Evolutionary conservation across 2,329 filamentous ascomycete species (phyloP).

Genomic region (Microcyclospora tardicrescens): DNA sequence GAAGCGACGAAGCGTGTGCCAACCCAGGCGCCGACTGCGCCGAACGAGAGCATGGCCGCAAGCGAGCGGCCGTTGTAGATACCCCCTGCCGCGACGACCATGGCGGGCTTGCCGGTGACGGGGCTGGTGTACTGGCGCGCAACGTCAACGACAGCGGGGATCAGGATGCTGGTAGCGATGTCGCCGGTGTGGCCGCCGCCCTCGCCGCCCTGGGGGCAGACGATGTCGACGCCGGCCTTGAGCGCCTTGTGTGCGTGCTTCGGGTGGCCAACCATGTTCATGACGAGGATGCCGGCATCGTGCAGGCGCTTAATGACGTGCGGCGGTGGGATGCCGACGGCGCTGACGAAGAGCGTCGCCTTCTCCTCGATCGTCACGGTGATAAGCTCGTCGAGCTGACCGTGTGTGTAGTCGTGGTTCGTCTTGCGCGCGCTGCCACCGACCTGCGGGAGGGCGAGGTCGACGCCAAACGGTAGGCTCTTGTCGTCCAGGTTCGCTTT

Average conservation of each 20-base stretch:
- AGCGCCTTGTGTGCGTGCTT: slow-evolving; percentile 84
- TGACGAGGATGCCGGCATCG: slow-evolving; percentile 65
- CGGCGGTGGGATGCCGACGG: slow-evolving; percentile 73
- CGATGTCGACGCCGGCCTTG: slow-evolving; percentile 72
- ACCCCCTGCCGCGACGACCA: slow-evolving; percentile 83
- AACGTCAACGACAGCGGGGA: slow-evolving; percentile 78
- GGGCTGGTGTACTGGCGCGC: slow-evolving; percentile 58
- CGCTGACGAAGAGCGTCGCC: slow-evolving; percentile 74
- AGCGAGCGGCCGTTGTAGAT: slow-evolving; percentile 71
- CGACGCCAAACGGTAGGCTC: slow-evolving; percentile 73
- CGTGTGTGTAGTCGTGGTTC: slow-evolving; percentile 91
- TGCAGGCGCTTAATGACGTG: slow-evolving; percentile 65
- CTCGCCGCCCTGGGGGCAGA: slow-evolving; percentile 87
- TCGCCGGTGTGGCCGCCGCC: slow-evolving; percentile 89
- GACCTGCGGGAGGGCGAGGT: slow-evolving; percentile 81
- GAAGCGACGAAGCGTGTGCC: slow-evolving; percentile 84
- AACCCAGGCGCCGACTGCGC: slow-evolving; percentile 83
- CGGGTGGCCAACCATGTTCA: slow-evolving; percentile 96
- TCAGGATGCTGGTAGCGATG: slow-evolving; percentile 70
- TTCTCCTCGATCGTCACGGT: slow-evolving; percentile 74
- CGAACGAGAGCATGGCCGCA: slow-evolving; percentile 73
- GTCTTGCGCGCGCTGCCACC: slow-evolving; percentile 74
- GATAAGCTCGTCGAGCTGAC: slow-evolving; percentile 75
- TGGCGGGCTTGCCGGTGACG: slow-evolving; percentile 54
- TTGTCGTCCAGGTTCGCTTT: slow-evolving; percentile 58